phyloP scores from a whole-genome alignment of 495 filamentous ascomycete species.

The Podospora didyma region DNA sequence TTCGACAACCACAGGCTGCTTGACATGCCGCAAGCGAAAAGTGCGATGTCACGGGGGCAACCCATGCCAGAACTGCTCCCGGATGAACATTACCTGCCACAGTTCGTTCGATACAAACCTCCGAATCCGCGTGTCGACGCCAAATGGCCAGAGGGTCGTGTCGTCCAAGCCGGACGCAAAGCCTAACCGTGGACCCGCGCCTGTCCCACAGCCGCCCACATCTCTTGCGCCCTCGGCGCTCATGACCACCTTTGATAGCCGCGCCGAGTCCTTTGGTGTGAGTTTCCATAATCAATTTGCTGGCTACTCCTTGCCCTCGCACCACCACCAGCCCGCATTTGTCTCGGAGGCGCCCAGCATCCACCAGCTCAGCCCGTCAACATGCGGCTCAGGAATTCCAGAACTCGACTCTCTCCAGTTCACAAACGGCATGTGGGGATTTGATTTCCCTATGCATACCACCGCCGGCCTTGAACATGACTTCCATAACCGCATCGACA shows the following conservation, averaged over 20 bases:
- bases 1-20: slow-evolving; percentile 23
- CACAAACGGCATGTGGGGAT: slow-evolving; percentile 14
- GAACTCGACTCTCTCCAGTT: slow-evolving; percentile 11
- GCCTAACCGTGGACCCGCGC: slow-evolving; percentile 1
- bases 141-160: slow-evolving; percentile 24
- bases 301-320: slow-evolving; percentile 3
- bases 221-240: not conserved
- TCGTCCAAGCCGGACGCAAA: slow-evolving; percentile 9
- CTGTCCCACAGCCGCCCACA: not conserved
- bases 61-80: slow-evolving; percentile 31
- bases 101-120: slow-evolving; percentile 35
- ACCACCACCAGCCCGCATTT: not conserved
- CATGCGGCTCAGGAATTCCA: not conserved
- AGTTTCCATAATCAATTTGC: slow-evolving; percentile 10
- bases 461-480: slow-evolving; percentile 9
- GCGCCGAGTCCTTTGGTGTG: slow-evolving; percentile 4
- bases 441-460: slow-evolving; percentile 16
- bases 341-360: not conserved
- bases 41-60: slow-evolving; percentile 32
- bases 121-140: slow-evolving; percentile 24
- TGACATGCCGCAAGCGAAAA: slow-evolving; percentile 35
- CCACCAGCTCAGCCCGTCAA: slow-evolving; percentile 6
- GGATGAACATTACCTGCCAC: slow-evolving; percentile 33
- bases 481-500: slow-evolving; percentile 1
- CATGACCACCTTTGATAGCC: slow-evolving; percentile 1